phyloP scores from a whole-genome alignment of 2,329 filamentous ascomycete species.

The Penicillium griseofulvum region DNA sequence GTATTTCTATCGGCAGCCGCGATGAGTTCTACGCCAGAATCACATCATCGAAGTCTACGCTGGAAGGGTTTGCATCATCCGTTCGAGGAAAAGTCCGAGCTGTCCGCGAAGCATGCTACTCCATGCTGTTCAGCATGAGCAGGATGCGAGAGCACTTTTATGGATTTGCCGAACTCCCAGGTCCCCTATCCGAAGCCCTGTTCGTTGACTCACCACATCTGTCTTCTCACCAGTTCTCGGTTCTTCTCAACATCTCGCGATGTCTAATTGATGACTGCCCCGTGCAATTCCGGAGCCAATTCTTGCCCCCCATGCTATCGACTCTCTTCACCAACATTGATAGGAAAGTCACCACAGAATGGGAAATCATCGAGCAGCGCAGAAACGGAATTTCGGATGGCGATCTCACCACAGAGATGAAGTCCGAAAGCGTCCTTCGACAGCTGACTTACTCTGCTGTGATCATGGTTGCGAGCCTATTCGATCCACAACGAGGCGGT shows the following conservation, averaged over 20 bases:
- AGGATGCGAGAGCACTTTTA: slow-evolving; percentile 86
- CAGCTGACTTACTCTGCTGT: slow-evolving; percentile 91
- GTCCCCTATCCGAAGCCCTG: slow-evolving; percentile 76
- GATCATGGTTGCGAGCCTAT: slow-evolving; percentile 82
- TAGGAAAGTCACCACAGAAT: slow-evolving; percentile 80
- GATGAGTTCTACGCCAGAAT: slow-evolving; percentile 96
- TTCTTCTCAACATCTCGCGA: slow-evolving; percentile 83
- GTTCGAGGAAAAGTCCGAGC: slow-evolving; percentile 85
- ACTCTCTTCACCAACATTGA: slow-evolving; percentile 84
- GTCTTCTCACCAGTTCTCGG: slow-evolving; percentile 89
- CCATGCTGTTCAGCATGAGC: slow-evolving; percentile 91
- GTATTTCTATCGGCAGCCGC: slow-evolving; percentile 91
- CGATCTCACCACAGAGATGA: slow-evolving; percentile 93
- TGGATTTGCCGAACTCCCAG: slow-evolving; percentile 78
- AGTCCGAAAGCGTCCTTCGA: slow-evolving; percentile 89
- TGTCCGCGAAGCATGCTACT: slow-evolving; percentile 89
- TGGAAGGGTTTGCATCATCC: slow-evolving; percentile 91
- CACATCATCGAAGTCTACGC: slow-evolving; percentile 78
- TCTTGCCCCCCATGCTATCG: slow-evolving; percentile 79
- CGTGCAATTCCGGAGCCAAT: slow-evolving; percentile 69
- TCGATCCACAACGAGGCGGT: slow-evolving; percentile 69
- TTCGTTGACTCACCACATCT: slow-evolving; percentile 79
- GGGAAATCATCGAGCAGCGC: slow-evolving; percentile 68
- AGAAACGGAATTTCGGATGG: slow-evolving; percentile 65
- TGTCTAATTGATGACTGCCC: slow-evolving; percentile 93